Base-by-base conservation (phyloP, 352 stramenopile species). In the Albugo laibachii region DNA sequence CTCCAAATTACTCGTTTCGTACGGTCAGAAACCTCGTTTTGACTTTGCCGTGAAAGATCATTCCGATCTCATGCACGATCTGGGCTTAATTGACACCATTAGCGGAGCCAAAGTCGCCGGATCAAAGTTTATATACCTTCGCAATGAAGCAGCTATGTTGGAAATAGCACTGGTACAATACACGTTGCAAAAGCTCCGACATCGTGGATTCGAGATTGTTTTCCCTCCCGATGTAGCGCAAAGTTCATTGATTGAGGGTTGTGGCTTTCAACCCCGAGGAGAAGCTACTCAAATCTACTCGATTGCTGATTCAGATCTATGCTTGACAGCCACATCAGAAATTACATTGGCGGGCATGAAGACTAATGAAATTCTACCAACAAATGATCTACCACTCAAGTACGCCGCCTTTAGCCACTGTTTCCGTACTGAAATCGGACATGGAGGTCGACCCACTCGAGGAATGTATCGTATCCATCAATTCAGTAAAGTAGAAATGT, bases 401-500 rank as follows among this genome's bases (percentile, higher is more conserved):
- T 69, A 80, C 44, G 80, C 77, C 14, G 80, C 69, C 37, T 86
- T 92, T 19, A 83, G 70, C 35, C 78, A 91, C 58, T 94, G 81
- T 49, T 94, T 93, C 61, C 74, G 81, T 38, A 86, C 74, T 5
- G 81, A 94, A 52, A 84, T 80, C 42, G 81, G 81, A 13, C 69
- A 82, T 48, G 71, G 72, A 27, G 81, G 81, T 11, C 69, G 66
- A 16, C 59, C 61, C n/a, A 80, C 64, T 16, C 66, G 72, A 16
- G 81, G 81, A 2, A 75, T 94, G 37, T 94, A 91, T 53, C 78
- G 81, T 21, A 81, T 93, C 53, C 81, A 93, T 57, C 81, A 94
- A 56, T 94, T 94, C 51, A 81, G 59, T 55, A 93, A 94, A 48
- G 78, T 91, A 14, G 80, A 94, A 53, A 91, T 92, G 80, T 86